phyloP scores from a whole-genome alignment of 2,329 filamentous ascomycete genomes.

The Teratosphaeriaceae sp. region DNA sequence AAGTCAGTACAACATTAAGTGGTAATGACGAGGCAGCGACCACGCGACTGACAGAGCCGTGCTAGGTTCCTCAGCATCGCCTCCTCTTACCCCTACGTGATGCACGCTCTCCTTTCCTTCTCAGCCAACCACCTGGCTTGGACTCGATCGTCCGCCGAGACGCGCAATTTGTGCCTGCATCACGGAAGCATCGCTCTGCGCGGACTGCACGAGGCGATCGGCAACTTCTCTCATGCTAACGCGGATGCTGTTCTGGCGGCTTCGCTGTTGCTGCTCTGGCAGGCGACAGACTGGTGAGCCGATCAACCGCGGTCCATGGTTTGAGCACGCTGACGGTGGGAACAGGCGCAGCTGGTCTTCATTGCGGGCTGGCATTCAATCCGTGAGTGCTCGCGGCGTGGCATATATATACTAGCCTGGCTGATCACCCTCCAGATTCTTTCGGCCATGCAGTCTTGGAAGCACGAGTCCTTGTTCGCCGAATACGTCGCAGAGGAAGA shows the following conservation, averaged over 20 bases:
- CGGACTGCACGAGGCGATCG: constrained; percentile 81
- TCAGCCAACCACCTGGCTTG: constrained; percentile 93
- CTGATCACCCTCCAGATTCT: constrained; percentile 57
- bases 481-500: constrained; percentile 74
- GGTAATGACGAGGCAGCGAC: not conserved
- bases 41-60: not conserved
- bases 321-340: constrained; percentile 12
- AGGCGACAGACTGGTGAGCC: constrained; percentile 87
- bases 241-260: constrained; percentile 89
- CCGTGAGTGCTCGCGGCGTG: constrained; percentile 51
- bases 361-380: constrained; percentile 83
- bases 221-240: constrained; percentile 74
- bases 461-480: constrained; percentile 78
- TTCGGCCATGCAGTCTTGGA: constrained; percentile 81
- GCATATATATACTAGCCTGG: not conserved
- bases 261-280: constrained; percentile 89
- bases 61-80: constrained; percentile 67
- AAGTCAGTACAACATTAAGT: constrained; percentile 55
- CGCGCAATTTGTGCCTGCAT: constrained; percentile 81
- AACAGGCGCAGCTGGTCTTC: constrained; percentile 85
- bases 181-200: constrained; percentile 80
- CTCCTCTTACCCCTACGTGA: constrained; percentile 76
- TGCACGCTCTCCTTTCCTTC: constrained; percentile 86
- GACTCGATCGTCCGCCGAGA: constrained; percentile 77
- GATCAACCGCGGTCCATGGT: not conserved